These are phyloP conservation scores for Martiniozyma abietophila DNA, from an alignment of 805 yeast genomes.

Conservation along the genomic window DNA sequence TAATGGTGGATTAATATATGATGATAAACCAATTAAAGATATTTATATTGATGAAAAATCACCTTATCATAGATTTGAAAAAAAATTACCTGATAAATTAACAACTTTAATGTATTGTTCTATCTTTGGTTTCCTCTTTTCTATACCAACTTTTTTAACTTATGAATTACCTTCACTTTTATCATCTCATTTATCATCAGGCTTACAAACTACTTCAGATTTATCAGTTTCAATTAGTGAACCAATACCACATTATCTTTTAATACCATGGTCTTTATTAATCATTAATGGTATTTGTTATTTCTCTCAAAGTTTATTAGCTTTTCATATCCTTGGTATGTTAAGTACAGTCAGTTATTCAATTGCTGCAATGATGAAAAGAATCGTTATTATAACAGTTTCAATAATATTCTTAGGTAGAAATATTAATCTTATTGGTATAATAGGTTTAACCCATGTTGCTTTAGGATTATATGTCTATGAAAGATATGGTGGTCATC, in stretches of 20 bases:
- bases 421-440: slow-evolving; percentile 36
- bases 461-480: slow-evolving; percentile 51
- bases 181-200: slow-evolving; percentile 7
- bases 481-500: slow-evolving; percentile 49
- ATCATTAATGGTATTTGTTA: slow-evolving; percentile 66
- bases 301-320: slow-evolving; percentile 69
- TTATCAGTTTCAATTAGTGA: slow-evolving; percentile 1
- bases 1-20: slow-evolving; percentile 1
- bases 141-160: slow-evolving; percentile 64
- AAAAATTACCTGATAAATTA: slow-evolving; percentile 55
- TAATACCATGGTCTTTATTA: slow-evolving; percentile 39
- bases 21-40: neutral
- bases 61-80: slow-evolving; percentile 1
- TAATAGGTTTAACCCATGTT: slow-evolving; percentile 41
- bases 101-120: slow-evolving; percentile 78
- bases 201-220: slow-evolving; percentile 6
- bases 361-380: slow-evolving; percentile 78
- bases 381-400: slow-evolving; percentile 73
- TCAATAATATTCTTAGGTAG: slow-evolving; percentile 61
- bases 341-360: slow-evolving; percentile 81
- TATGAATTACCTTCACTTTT: slow-evolving; percentile 41
- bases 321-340: slow-evolving; percentile 72
- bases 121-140: slow-evolving; percentile 55
- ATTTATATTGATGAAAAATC: neutral
- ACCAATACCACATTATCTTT: slow-evolving; percentile 17